A percentile compares a stretch with the other conserved stretches of the same genome.
Evolutionary conservation across 768 basidiomycete species (phyloP).

Genomic region (Tricholoma matsutake): DNA sequence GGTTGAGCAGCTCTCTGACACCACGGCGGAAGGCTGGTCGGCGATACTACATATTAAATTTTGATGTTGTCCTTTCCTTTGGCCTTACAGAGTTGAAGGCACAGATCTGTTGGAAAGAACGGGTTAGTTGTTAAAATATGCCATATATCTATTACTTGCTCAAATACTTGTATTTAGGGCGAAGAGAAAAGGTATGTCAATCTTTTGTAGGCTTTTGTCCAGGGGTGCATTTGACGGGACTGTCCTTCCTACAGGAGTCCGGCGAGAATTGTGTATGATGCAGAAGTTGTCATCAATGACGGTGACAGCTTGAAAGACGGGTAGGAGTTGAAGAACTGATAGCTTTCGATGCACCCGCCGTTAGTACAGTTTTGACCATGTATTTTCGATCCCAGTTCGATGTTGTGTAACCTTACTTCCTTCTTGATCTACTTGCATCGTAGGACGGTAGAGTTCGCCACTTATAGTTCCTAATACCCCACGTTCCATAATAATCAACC

Average conservation of each 20-base stretch:
- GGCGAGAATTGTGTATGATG: constrained; percentile 11
- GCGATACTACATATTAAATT: constrained; percentile 32
- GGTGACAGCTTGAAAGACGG: neutral
- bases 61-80: constrained; percentile 45
- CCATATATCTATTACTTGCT: neutral
- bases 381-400: no score
- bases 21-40: neutral
- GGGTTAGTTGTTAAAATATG: constrained; percentile 30
- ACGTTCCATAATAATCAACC: no score
- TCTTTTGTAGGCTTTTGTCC: neutral
- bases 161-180: constrained; percentile 24
- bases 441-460: no score
- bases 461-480: no score
- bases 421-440: no score
- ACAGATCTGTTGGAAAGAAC: constrained; percentile 47
- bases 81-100: constrained; percentile 53
- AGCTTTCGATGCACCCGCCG: no score
- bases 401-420: no score
- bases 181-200: constrained; percentile 30
- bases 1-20: neutral
- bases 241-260: constrained; percentile 3
- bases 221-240: neutral
- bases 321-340: no score
- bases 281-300: neutral
- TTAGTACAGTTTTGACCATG: no score